Evolutionary conservation across 257 asterid genomes (phyloP), one percentile per base, ranked within the genome.

Genomic region (Paraleonurus japonicus): DNA sequence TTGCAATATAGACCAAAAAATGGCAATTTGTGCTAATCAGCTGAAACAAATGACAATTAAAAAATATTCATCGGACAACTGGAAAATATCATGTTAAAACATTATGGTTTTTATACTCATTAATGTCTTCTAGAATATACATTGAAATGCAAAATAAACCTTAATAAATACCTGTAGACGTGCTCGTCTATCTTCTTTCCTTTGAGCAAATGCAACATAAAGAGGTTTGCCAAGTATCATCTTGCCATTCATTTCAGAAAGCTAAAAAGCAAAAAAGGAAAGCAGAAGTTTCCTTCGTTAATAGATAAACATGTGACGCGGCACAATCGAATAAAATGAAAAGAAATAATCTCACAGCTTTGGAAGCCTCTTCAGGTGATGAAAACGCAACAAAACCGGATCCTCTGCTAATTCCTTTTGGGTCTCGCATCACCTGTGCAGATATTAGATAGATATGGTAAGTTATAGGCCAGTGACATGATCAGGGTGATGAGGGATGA

Each of bases 351-450:
- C 95, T 83, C 65, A 93, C 98, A 41, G 98, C 98, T 86, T 85
- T 82, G 48, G 98, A 83, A 67, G 97, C 92, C 78, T 90, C 97
- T 65, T 90, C 96, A 20, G 97, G 89, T 6, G 92, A 84, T 73
- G 95, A 82, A 76, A 89, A 93, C 28, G 97, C 96, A 77, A 93
- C 98, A 89, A 93, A 93, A n/a, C 96, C 98, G 16, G 95, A 93
- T 22, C 98, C 98, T 72, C 88, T 84, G 88, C 98, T 93, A 60
- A 84, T 81, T 48, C 98, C 97, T 71, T 80, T 89, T 47, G 92
- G 94, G 69, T 90, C 98, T 67, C 87, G 81, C 98, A 93, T 90
- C 61, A 93, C 98, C 98, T 93, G 61, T 61, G 70, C 1, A 70
- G 60, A 77, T 7, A 74, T 53, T 23, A 54, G 66, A 72, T 17